Evolutionary conservation across 2,329 filamentous ascomycete species (phyloP).

Genomic region (Sporothrix inflata): DNA sequence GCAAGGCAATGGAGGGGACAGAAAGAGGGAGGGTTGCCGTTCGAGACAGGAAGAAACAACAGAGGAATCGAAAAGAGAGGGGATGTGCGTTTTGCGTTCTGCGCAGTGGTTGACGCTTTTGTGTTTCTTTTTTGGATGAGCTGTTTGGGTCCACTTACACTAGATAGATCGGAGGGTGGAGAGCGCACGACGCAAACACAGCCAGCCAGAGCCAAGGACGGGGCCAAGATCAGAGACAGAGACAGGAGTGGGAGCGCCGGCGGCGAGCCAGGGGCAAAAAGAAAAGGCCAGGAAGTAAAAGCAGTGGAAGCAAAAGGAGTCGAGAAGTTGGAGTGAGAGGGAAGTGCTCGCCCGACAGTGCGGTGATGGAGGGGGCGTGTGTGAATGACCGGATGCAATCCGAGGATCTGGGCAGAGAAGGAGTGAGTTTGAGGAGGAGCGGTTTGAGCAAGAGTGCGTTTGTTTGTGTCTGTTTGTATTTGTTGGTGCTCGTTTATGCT

Average conservation of each 20-base stretch:
- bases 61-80: background rate
- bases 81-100: background rate
- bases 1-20: conserved; percentile 1
- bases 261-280: background rate
- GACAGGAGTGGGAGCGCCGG: background rate
- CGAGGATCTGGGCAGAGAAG: background rate
- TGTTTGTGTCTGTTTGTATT: background rate
- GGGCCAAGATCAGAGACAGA: conserved; percentile 14
- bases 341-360: background rate
- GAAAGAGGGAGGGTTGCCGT: background rate
- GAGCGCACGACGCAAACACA: background rate
- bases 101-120: background rate
- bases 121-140: background rate
- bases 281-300: background rate
- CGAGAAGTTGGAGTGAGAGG: too few species aligned
- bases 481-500: background rate
- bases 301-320: background rate
- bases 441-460: conserved; percentile 8
- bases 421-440: background rate
- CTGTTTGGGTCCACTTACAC: conserved; percentile 3
- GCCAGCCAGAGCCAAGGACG: conserved; percentile 12
- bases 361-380: conserved; percentile 9
- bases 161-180: conserved; percentile 7
- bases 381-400: background rate
- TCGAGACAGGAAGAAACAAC: conserved; percentile 20